Conservation (phyloP, 495 filamentous ascomycete genomes). For the Penicillium angulare region DNA sequence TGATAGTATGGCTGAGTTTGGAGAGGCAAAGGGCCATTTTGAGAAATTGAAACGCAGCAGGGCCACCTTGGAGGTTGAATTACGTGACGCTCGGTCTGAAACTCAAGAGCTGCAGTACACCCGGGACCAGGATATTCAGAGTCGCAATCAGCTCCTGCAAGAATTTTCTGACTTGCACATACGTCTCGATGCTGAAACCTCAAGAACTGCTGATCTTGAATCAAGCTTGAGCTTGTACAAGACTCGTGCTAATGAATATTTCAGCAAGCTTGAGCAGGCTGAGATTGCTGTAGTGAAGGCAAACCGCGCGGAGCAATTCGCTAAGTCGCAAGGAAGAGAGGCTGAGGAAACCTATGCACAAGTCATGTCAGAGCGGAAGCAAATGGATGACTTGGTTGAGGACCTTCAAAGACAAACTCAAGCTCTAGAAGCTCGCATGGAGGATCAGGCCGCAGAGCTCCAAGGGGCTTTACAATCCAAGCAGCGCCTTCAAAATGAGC, state of each 20-base stretch:
- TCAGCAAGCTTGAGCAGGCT: slow-evolving; percentile 94
- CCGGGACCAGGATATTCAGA: slow-evolving; percentile 79
- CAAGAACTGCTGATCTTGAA: slow-evolving; percentile 77
- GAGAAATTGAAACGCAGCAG: slow-evolving; percentile 82
- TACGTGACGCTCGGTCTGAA: slow-evolving; percentile 81
- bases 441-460: slow-evolving; percentile 88
- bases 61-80: slow-evolving; percentile 78
- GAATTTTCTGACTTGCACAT: slow-evolving; percentile 96
- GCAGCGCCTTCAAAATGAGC: slow-evolving; percentile 93
- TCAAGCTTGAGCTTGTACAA: slow-evolving; percentile 89
- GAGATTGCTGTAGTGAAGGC: slow-evolving; percentile 95
- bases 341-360: slow-evolving; percentile 87
- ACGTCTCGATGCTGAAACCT: slow-evolving; percentile 82
- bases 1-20: slow-evolving; percentile 76
- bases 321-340: slow-evolving; percentile 81
- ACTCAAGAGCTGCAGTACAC: slow-evolving; percentile 73
- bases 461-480: slow-evolving; percentile 84
- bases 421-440: slow-evolving; percentile 83
- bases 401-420: slow-evolving; percentile 89
- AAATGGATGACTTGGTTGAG: slow-evolving; percentile 84
- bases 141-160: slow-evolving; percentile 82
- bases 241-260: slow-evolving; percentile 92
- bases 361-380: slow-evolving; percentile 88
- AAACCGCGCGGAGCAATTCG: slow-evolving; percentile 87
- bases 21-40: slow-evolving; percentile 79